Evolutionary conservation across 202 grass and related monocot species (phyloP), one percentile per base, ranked within the genome.

Genomic region (Panicum virgatum): DNA sequence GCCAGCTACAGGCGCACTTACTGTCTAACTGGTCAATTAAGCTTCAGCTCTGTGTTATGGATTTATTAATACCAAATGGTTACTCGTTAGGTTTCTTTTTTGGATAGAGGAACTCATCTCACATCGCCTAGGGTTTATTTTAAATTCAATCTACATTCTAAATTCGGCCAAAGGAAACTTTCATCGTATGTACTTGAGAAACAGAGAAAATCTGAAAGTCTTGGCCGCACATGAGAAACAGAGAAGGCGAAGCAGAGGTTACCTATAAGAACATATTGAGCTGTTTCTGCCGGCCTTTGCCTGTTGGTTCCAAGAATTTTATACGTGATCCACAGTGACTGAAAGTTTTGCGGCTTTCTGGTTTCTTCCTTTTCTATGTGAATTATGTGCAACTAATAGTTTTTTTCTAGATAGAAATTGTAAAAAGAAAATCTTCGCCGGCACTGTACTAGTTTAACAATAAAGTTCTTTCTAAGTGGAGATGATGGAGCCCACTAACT

Each of bases 401-500:
- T 45, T 45, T 13, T 7, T 36, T 15, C 59, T 7, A 38, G 34
- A 40, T 66, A 40, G 36, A 65, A 20, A 38, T n/a, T 66, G 63
- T 66, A 16, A 39, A 62, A 18, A 6, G 12, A 5, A 14, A 71
- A 10, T 5, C 14, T 45, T 30, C 6, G 68, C 68, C 43, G 25
- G 43, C 26, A 5, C 26, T 19, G 26, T 25, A 47, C 1, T 70
- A 29, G 9, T 20, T 47, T 30, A 30, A 50, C 25, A 69, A 18
- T 6, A 27, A 43, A 46, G 42, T 19, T 13, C 62, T 13, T 59
- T 69, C 23, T n/a, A 47, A 64, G 25, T 62, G 9, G 22, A 27
- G 43, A 30, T 61, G 27, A 9, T 69, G 53, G 15, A 29, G 64
- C 52, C 73, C 54, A 78, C 66, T 70, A 85, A 71, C 16, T 78